phyloP scores from a whole-genome alignment of 306 rosid genomes.

The Cucurbita argyrosperma region DNA sequence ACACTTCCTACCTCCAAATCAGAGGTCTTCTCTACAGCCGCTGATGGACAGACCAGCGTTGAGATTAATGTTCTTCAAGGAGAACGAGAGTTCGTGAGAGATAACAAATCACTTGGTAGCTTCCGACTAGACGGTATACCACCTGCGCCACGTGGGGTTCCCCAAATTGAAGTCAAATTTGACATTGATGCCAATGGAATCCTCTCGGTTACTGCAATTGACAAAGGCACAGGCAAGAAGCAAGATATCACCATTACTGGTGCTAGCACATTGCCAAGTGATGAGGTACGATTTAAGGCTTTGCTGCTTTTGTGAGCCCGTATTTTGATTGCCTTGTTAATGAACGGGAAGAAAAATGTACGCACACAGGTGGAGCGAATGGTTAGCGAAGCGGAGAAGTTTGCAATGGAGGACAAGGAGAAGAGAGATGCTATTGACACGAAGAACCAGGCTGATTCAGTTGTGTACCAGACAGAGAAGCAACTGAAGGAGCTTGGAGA shows the following conservation, averaged over 20 bases:
- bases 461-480: constrained; percentile 88
- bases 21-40: constrained; percentile 91
- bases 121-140: constrained; percentile 94
- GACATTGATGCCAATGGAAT: constrained; percentile 93
- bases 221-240: constrained; percentile 89
- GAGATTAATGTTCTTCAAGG: constrained; percentile 94
- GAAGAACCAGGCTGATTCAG: constrained; percentile 87
- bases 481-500: constrained; percentile 87
- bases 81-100: constrained; percentile 88
- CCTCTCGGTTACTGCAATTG: constrained; percentile 76
- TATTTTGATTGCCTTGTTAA: not conserved
- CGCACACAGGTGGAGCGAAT: constrained; percentile 51
- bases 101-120: constrained; percentile 91
- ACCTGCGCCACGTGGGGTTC: constrained; percentile 93
- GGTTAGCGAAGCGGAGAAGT: constrained; percentile 72
- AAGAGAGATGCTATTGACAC: constrained; percentile 88
- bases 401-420: constrained; percentile 77
- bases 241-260: constrained; percentile 96
- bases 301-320: not conserved
- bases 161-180: constrained; percentile 93
- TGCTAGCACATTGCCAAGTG: constrained; percentile 85
- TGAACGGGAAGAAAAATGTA: not conserved
- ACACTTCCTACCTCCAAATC: constrained; percentile 95
- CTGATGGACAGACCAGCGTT: constrained; percentile 92
- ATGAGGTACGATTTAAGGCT: constrained; percentile 43